Evolutionary conservation across 2,329 filamentous ascomycete genomes (phyloP).

Genomic region (Ophiostoma ulmi): DNA sequence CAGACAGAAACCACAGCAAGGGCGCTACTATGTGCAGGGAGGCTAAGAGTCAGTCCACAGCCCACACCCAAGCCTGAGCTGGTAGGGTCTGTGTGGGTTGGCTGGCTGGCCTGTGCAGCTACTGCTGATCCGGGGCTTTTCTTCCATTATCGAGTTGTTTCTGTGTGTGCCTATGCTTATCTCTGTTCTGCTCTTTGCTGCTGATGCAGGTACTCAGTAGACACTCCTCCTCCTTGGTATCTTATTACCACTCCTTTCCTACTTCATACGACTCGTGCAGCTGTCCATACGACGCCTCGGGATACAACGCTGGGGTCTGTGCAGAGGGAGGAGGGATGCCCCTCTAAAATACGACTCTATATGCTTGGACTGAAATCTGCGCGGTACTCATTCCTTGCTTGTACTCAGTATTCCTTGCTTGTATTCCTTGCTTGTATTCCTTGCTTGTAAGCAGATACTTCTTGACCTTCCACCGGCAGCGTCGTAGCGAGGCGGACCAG

Average conservation of each 20-base stretch:
- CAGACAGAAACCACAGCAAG: no score
- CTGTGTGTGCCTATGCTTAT: neutral
- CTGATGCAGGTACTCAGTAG: no score
- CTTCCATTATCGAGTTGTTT: neutral
- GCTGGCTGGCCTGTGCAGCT: neutral
- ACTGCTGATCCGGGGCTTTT: slow-evolving; percentile 11
- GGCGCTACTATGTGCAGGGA: no score
- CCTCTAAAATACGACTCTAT: no score
- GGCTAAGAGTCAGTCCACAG: no score
- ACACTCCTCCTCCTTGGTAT: no score
- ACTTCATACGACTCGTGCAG: neutral
- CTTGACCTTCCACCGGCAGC: neutral
- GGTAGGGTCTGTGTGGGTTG: no score
- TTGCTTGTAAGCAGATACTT: no score
- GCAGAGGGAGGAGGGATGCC: neutral
- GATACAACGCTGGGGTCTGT: slow-evolving; percentile 1
- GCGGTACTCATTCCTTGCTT: neutral
- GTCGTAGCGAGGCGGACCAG: slow-evolving; percentile 8
- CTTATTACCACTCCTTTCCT: neutral
- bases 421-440: neutral
- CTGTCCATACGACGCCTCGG: slow-evolving; percentile 2
- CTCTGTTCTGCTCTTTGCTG: no score
- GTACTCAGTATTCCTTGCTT: no score
- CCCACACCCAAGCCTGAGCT: neutral
- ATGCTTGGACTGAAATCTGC: neutral